Base-by-base conservation (phyloP, 345 rosid species). In the Gossypium bickii region DNA sequence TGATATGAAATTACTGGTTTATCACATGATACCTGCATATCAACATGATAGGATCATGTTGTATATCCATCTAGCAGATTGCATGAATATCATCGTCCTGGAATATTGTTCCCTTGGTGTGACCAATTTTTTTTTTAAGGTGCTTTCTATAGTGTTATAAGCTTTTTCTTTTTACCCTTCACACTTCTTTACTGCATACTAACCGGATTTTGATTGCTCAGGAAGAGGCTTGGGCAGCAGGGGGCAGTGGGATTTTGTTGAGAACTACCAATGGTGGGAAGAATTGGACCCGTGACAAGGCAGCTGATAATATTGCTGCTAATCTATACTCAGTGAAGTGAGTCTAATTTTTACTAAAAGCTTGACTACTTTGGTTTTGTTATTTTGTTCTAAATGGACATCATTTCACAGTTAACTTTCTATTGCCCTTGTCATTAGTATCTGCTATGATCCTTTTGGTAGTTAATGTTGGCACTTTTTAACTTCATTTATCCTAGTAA, bases 161-260 rank as follows among this genome's bases (percentile, higher is more conserved):
- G 65, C 12, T 41, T 58, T 22, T 41, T n/a, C n/a, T 47, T 73
- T 58, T 58, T 22, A 34, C 45, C 27, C 43, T 61, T 51, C n/a
- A 34, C 16, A 51, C 4, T 69, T 74, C 18, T 9, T 4, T 22
- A 48, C 72, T 3, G 25, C 77, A 34, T 78, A 45, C 65, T 11
- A 4, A 51, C 25, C 52, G 17, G 45, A 60, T 15, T 72, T 64
- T 78, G 25, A 34, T 77, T 55, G 20, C 78, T 75, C 79, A 92
- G 98, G 97, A 91, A 63, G 98, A 94, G 87, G 98, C 98, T 71
- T 94, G 98, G 98, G 98, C 98, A 60, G 98, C 94, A 27, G 98
- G 98, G 55, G 98, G 98, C 57, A 91, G 98, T 77, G 98, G 98
- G 67, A 51, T 92, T 83, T 77, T 94, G 78, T 82, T 94, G 79